A percentile compares a stretch with the other conserved stretches of the same genome.
Evolutionary conservation across 2,329 filamentous ascomycete genomes (phyloP).

Genomic region (Verruconis gallopava): DNA sequence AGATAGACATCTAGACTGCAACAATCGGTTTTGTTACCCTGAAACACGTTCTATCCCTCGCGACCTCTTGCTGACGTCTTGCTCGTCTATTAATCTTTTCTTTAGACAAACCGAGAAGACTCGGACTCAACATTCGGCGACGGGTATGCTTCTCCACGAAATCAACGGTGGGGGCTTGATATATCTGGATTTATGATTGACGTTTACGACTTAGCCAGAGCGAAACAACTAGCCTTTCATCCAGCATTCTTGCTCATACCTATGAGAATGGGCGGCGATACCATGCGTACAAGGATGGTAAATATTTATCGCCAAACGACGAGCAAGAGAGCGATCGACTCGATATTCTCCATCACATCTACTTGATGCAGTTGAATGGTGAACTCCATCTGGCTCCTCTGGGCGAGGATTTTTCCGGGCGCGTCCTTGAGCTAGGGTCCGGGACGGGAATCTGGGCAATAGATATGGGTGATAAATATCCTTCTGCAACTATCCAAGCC

Average conservation of each 20-base stretch:
- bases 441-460: slow-evolving; percentile 16
- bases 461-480: slow-evolving; percentile 25
- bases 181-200: too few relatives aligned
- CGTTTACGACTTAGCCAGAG: too few relatives aligned
- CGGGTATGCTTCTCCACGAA: too few relatives aligned
- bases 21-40: too few relatives aligned
- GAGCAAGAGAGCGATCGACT: slow-evolving; percentile 17
- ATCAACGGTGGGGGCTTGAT: too few relatives aligned
- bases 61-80: too few relatives aligned
- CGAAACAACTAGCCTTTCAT: background rate
- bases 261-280: slow-evolving; percentile 7
- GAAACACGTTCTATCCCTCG: too few relatives aligned
- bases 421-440: slow-evolving; percentile 19
- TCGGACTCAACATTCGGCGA: too few relatives aligned
- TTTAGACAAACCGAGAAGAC: too few relatives aligned
- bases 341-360: slow-evolving; percentile 7
- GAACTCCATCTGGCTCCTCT: slow-evolving; percentile 28
- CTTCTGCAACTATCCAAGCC: slow-evolving; percentile 21
- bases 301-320: slow-evolving; percentile 19
- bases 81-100: too few relatives aligned
- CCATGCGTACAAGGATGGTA: slow-evolving; percentile 7
- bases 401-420: slow-evolving; percentile 21
- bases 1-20: too few relatives aligned
- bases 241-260: background rate
- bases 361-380: slow-evolving; percentile 16